Conservation (phyloP, 2,329 filamentous ascomycete genomes). For the Penicillium sp. region DNA sequence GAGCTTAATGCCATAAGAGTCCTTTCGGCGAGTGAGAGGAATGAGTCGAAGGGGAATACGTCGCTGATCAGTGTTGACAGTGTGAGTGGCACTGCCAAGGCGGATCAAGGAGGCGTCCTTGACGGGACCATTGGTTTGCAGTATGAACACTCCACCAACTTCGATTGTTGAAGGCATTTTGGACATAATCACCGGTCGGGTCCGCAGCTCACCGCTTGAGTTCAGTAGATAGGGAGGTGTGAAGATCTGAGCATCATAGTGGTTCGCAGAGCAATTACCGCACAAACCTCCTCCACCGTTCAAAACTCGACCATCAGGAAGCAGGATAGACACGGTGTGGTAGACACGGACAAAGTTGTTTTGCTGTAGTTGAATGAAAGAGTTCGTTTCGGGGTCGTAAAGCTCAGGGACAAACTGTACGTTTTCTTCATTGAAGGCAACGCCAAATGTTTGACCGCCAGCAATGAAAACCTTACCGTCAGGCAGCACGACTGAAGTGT, state of each 20-base stretch:
- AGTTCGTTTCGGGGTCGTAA: constrained; percentile 46
- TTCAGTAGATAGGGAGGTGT: constrained; percentile 57
- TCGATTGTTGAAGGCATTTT: neutral
- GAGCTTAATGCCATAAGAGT: neutral
- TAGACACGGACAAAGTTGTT: constrained; percentile 39
- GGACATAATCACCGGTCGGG: neutral
- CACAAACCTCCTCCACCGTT: constrained; percentile 57
- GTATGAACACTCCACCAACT: neutral
- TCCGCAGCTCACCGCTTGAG: neutral
- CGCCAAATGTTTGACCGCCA: constrained; percentile 48
- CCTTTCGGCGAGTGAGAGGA: neutral
- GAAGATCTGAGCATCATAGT: constrained; percentile 57
- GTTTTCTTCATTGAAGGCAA: constrained; percentile 47
- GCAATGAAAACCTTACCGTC: constrained; percentile 50
- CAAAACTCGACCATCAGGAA: constrained; percentile 53
- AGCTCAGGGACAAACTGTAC: constrained; percentile 48
- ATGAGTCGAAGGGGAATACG: constrained; percentile 45
- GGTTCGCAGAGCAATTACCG: constrained; percentile 48
- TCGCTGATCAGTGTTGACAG: constrained; percentile 59
- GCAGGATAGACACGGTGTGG: constrained; percentile 51
- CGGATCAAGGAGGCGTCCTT: constrained; percentile 46
- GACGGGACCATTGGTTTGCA: neutral
- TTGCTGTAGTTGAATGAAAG: constrained; percentile 32
- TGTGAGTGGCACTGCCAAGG: constrained; percentile 53
- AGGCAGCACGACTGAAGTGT: constrained; percentile 51